phyloP scores from a whole-genome alignment of 2,329 filamentous ascomycete species.

The Trichoderma arundinaceum region DNA sequence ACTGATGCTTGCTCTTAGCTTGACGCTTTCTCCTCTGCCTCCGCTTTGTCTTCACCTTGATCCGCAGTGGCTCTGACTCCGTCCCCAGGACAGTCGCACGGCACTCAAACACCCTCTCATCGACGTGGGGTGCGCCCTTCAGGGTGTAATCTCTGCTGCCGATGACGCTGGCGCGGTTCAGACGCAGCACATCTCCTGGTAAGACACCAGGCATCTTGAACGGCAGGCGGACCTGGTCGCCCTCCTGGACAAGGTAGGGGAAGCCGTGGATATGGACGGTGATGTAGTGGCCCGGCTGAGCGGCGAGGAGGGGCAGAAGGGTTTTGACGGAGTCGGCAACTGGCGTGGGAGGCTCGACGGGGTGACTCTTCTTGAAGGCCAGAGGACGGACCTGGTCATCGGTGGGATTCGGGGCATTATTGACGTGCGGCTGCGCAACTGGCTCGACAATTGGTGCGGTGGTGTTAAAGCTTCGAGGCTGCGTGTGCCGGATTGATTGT shows the following conservation, averaged over 20 bases:
- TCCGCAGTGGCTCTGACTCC: constrained; percentile 78
- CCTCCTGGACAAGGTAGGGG: constrained; percentile 78
- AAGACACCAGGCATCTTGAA: constrained; percentile 77
- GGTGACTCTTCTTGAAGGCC: constrained; percentile 51
- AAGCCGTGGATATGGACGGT: constrained; percentile 79
- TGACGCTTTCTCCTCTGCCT: constrained; percentile 74
- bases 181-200: constrained; percentile 83
- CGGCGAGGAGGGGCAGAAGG: constrained; percentile 72
- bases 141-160: constrained; percentile 91
- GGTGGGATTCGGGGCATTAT: constrained; percentile 49
- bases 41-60: constrained; percentile 82
- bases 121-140: constrained; percentile 79
- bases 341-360: constrained; percentile 43
- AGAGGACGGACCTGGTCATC: constrained; percentile 43
- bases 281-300: constrained; percentile 78
- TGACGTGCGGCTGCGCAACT: constrained; percentile 42
- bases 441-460: constrained; percentile 58
- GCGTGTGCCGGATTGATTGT: constrained; percentile 40
- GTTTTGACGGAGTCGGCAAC: constrained; percentile 62
- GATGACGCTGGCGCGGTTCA: constrained; percentile 82
- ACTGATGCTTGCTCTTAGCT: constrained; percentile 88
- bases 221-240: constrained; percentile 77
- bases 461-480: constrained; percentile 51
- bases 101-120: constrained; percentile 84
- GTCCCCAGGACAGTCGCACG: constrained; percentile 82